Base-by-base conservation (phyloP, 148 eudicot species). In the Beta vulgaris region DNA sequence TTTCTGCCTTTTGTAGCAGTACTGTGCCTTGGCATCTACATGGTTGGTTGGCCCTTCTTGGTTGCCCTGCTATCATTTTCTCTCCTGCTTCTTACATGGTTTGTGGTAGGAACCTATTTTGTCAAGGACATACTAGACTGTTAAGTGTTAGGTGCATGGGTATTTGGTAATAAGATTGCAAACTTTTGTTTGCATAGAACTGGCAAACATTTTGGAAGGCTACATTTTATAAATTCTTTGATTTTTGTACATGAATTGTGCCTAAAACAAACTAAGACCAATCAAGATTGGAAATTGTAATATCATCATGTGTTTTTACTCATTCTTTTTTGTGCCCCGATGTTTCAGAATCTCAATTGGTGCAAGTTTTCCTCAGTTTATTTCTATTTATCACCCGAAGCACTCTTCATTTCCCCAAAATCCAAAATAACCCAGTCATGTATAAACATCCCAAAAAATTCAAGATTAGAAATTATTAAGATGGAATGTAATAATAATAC, bases 11-110 rank as follows among this genome's bases (percentile, higher is more conserved):
- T 90, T 57, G 6, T 82, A n/a, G 23, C 76, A 64, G 91, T 95
- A 80, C 73, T 81, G 23, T 86, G 90, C 81, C 59, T 95, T 7
- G 98, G 98, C 31, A 15, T 95, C 29, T 76, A 63, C 67, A 78
- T 89, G 86, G 98, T 92, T 40, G 98, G 98, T 13, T 95, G 96
- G 96, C 86, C 89, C 0, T 90, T 91, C 82, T 36, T 90, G 82
- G 48, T 90, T n/a, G 95, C 87, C 6, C 81, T 87, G 60, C 57
- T 85, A 1, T 83, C 84, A 2, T 88, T 90, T 42, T 68, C 92
- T 2, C 67, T 81, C 11, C 75, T 92, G 18, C 84, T 92, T 28
- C 8, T 90, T 3, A 75, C 66, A 34, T 90, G 97, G 97, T 90
- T 87, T 78, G 48, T 83, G 51, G 28, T 88, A 64, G 86, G 84